These are phyloP conservation scores for Lepidopterella palustris DNA, from an alignment of 495 filamentous ascomycete genomes.

Conservation along the genomic window DNA sequence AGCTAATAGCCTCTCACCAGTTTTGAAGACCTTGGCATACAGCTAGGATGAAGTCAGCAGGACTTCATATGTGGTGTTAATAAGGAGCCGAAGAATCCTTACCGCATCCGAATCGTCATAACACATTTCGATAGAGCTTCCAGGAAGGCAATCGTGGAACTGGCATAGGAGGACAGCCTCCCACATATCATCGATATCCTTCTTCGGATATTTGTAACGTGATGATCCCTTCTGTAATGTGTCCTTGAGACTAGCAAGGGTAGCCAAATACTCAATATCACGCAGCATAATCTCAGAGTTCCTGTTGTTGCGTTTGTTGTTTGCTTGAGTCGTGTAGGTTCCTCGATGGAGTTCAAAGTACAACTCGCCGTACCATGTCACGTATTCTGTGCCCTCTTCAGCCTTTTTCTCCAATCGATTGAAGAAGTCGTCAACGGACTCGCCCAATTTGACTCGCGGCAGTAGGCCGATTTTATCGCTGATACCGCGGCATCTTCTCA, in stretches of 20 bases:
- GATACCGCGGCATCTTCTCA: slow-evolving; percentile 87
- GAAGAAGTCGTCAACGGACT: slow-evolving; percentile 95
- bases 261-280: slow-evolving; percentile 83
- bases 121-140: slow-evolving; percentile 94
- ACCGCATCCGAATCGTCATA: slow-evolving; percentile 86
- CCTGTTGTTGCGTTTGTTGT: slow-evolving; percentile 93
- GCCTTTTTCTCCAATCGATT: slow-evolving; percentile 67
- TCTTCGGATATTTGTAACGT: slow-evolving; percentile 81
- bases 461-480: slow-evolving; percentile 79
- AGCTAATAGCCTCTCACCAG: slow-evolving; percentile 61
- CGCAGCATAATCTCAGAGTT: slow-evolving; percentile 76
- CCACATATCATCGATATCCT: slow-evolving; percentile 89
- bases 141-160: slow-evolving; percentile 94
- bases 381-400: slow-evolving; percentile 66
- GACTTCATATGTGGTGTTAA: neutral
- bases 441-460: slow-evolving; percentile 82
- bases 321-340: slow-evolving; percentile 93
- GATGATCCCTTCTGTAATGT: slow-evolving; percentile 31
- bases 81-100: slow-evolving; percentile 18
- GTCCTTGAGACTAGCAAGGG: slow-evolving; percentile 67
- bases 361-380: slow-evolving; percentile 96
- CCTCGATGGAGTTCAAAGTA: slow-evolving; percentile 97
- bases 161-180: slow-evolving; percentile 80
- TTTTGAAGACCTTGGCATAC: slow-evolving; percentile 76
- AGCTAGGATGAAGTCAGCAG: slow-evolving; percentile 43